Conservation (phyloP, 1,284 basidiomycete species). For the Cryptococcus floricola region DNA sequence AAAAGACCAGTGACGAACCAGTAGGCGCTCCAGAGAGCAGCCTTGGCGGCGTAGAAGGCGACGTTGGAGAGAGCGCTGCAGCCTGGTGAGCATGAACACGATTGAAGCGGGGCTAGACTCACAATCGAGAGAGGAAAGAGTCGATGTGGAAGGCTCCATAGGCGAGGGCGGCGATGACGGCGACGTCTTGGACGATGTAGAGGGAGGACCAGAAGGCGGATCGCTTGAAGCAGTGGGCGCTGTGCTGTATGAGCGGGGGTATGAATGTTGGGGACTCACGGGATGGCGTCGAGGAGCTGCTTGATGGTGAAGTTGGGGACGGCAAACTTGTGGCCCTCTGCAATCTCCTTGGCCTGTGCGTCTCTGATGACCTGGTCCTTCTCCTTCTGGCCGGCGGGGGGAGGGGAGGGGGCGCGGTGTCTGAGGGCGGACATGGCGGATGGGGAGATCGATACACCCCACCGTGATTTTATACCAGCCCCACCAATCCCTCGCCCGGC, state of each 20-base stretch:
- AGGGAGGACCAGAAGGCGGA: constrained; percentile 77
- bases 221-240: constrained; percentile 87
- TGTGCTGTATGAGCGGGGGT: constrained; percentile 38
- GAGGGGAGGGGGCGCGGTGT: constrained; percentile 34
- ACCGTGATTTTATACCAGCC: no score
- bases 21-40: constrained; percentile 78
- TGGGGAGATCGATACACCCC: no score
- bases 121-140: constrained; percentile 45
- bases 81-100: no score
- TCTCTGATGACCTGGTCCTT: constrained; percentile 43
- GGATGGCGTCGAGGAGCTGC: constrained; percentile 73
- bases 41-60: constrained; percentile 57
- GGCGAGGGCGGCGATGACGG: constrained; percentile 66
- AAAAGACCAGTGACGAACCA: constrained; percentile 79
- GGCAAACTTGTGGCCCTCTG: constrained; percentile 47
- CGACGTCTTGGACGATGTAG: constrained; percentile 76
- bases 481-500: no score
- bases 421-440: constrained; percentile 35
- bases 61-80: constrained; percentile 62
- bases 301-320: constrained; percentile 50
- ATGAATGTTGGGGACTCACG: constrained; percentile 58
- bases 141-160: constrained; percentile 69
- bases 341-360: constrained; percentile 44
- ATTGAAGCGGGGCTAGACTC: no score
- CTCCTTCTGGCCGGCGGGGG: constrained; percentile 32